Evolutionary conservation across 345 rosid genomes (phyloP).

Genomic region (Syzygium grande): DNA sequence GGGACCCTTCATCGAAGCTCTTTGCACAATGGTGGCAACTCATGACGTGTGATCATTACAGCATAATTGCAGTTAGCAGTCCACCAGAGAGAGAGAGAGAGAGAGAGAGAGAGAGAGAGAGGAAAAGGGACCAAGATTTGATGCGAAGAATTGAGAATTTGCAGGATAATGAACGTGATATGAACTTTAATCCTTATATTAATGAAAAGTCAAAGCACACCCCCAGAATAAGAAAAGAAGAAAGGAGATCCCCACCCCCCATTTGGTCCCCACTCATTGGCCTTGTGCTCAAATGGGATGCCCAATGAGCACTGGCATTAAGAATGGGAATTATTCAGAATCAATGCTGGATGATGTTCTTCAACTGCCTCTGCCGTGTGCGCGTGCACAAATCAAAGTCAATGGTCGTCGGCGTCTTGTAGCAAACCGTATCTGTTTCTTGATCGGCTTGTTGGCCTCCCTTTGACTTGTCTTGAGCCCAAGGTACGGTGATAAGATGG

Average conservation of each 20-base stretch:
- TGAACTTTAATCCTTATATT: background rate
- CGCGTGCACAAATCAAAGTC: background rate
- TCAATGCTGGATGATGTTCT: background rate
- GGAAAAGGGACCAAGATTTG: background rate
- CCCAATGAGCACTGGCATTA: background rate
- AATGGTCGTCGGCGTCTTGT: background rate
- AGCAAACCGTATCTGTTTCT: background rate
- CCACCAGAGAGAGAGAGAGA: background rate
- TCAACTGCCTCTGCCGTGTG: background rate
- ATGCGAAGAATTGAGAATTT: background rate
- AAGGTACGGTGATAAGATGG: background rate
- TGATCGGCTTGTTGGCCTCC: background rate
- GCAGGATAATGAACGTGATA: background rate
- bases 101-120: background rate
- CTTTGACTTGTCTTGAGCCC: background rate
- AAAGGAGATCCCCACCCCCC: background rate
- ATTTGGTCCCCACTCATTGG: background rate
- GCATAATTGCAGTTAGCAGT: background rate
- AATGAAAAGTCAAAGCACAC: conserved; percentile 4
- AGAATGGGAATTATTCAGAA: background rate
- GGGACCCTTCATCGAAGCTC: conserved; percentile 1
- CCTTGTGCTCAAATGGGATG: background rate
- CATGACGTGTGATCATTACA: background rate
- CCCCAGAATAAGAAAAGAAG: background rate
- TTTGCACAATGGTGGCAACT: background rate